Conservation (phyloP, 139 green algal genomes). For the Dunaliella primolecta region DNA sequence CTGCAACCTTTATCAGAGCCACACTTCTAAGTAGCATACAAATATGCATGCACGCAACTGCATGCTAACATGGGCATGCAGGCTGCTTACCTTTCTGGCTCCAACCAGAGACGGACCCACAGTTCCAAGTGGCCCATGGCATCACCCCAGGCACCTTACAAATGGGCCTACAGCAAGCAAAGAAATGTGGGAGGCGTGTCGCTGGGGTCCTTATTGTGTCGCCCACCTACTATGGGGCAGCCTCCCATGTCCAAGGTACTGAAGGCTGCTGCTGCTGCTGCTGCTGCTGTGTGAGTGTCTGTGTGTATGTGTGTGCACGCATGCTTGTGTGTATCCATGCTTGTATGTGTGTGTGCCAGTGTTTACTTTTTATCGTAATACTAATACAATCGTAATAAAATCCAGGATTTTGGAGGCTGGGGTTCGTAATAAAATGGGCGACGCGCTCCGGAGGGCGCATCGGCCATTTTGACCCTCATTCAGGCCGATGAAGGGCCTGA, state of each 20-base stretch:
- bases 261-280: neutral
- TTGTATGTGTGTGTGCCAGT: neutral
- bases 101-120: constrained; percentile 41
- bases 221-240: constrained; percentile 85
- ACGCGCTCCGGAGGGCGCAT: too few species aligned
- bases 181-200: constrained; percentile 19
- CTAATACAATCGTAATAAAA: too few species aligned
- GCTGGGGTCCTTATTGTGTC: constrained; percentile 77
- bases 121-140: constrained; percentile 55
- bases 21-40: too few species aligned
- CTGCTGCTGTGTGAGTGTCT: neutral
- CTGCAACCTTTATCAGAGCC: too few species aligned
- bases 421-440: too few species aligned
- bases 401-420: too few species aligned
- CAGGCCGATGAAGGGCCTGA: too few species aligned
- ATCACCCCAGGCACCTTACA: constrained; percentile 50
- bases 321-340: neutral
- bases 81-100: constrained; percentile 48
- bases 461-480: too few species aligned
- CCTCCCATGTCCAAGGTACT: constrained; percentile 52
- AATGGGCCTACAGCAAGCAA: constrained; percentile 37
- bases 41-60: too few species aligned
- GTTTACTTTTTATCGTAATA: too few species aligned
- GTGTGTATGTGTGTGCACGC: neutral
- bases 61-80: too few species aligned